These are phyloP conservation scores for Penicillium sp. DNA, from an alignment of 2,329 filamentous ascomycete genomes.

Conservation along the genomic window DNA sequence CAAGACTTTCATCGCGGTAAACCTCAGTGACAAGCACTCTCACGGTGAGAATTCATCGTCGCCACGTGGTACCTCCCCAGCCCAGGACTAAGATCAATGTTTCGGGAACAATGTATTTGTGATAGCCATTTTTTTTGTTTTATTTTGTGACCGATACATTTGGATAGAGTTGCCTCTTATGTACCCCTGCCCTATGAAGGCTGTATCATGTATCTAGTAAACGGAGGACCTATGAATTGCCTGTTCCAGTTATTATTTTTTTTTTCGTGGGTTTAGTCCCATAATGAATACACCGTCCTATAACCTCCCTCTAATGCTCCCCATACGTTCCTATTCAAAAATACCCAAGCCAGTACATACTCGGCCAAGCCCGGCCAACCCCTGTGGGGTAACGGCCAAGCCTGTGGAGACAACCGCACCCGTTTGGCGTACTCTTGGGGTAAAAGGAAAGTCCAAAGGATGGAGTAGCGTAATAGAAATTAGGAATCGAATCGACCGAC, in stretches of 20 bases:
- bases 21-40: slow-evolving; percentile 50
- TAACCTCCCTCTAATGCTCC: background rate
- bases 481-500: no score
- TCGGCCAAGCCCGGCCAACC: background rate
- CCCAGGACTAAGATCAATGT: background rate
- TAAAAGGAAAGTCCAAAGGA: no score
- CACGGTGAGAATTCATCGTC: slow-evolving; percentile 9
- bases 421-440: no score
- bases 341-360: background rate
- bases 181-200: background rate
- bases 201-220: background rate
- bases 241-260: background rate
- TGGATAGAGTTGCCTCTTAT: background rate
- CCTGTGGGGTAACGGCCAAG: background rate
- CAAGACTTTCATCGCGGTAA: slow-evolving; percentile 52
- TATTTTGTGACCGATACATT: background rate
- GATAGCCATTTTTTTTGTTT: background rate
- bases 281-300: background rate
- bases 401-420: background rate
- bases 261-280: no score
- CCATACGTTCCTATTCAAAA: background rate
- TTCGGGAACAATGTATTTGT: background rate
- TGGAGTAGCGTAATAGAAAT: no score
- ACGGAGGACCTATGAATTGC: background rate
- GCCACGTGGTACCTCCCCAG: background rate